Conservation (phyloP, 352 stramenopile genomes). For the Halophytophthora batemanensis region DNA sequence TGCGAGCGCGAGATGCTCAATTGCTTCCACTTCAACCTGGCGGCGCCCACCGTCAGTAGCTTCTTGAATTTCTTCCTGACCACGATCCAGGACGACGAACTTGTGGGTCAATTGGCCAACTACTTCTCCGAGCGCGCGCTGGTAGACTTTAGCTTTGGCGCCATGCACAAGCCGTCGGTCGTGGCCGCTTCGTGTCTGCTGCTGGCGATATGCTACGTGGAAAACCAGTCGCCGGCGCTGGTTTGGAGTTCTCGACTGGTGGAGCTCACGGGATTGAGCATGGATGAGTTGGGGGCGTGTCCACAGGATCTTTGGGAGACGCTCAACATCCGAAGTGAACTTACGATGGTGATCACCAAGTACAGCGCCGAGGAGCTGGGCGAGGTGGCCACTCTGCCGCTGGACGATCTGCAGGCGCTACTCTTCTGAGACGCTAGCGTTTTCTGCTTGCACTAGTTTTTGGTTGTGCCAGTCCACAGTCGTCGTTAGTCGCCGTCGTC, state of each 20-base stretch:
- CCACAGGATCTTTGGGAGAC: conserved; percentile 31
- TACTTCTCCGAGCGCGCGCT: conserved; percentile 64
- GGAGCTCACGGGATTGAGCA: conserved; percentile 44
- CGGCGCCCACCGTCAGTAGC: conserved; percentile 91
- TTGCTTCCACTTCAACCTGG: conserved; percentile 95
- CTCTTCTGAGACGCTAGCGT: conserved; percentile 29
- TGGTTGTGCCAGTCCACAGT: conserved; percentile 9
- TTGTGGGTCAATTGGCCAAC: conserved; percentile 39
- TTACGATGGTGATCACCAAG: conserved; percentile 44
- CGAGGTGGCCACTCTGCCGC: conserved; percentile 31
- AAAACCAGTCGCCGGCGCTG: conserved; percentile 36
- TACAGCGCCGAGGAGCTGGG: conserved; percentile 35
- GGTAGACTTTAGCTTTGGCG: conserved; percentile 48
- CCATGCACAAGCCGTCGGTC: conserved; percentile 46
- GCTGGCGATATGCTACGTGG: conserved; percentile 43
- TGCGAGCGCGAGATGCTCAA: conserved; percentile 96
- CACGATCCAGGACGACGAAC: conserved; percentile 36
- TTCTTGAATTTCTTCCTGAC: conserved; percentile 97
- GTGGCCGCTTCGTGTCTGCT: conserved; percentile 51
- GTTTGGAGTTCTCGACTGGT: conserved; percentile 45
- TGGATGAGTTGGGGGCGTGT: conserved; percentile 40
- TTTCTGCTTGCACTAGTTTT: conserved; percentile 9
- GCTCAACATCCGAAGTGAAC: conserved; percentile 31
- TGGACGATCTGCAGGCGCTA: conserved; percentile 30
- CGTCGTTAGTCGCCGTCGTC: conserved; percentile 15